phyloP scores from a whole-genome alignment of 2,329 filamentous ascomycete species.

The Penicillium sp. region DNA sequence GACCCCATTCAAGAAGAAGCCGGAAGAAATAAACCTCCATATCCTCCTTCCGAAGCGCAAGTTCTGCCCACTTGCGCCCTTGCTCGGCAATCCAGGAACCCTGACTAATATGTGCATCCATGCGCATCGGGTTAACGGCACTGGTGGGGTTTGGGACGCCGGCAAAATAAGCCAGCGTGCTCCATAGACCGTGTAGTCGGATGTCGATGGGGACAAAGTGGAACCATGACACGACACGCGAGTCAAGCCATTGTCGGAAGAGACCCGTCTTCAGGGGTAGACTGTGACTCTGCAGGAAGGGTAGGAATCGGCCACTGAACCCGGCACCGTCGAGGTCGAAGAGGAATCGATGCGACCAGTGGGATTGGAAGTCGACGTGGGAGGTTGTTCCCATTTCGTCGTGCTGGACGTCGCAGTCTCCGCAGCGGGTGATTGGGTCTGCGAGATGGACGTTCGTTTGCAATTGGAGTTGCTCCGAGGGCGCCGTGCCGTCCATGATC shows the following conservation, averaged over 20 bases:
- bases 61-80: slow-evolving; percentile 61
- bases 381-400: slow-evolving; percentile 49
- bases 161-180: slow-evolving; percentile 68
- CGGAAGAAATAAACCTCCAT: slow-evolving; percentile 79
- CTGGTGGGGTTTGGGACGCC: slow-evolving; percentile 42
- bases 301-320: slow-evolving; percentile 62
- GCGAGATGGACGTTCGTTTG: slow-evolving; percentile 58
- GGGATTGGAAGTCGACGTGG: slow-evolving; percentile 50
- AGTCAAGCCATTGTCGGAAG: slow-evolving; percentile 75
- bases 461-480: slow-evolving; percentile 47
- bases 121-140: slow-evolving; percentile 36
- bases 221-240: slow-evolving; percentile 67
- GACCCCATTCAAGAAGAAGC: slow-evolving; percentile 70
- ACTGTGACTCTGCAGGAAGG: slow-evolving; percentile 61
- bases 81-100: slow-evolving; percentile 62
- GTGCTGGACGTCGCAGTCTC: slow-evolving; percentile 52
- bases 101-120: slow-evolving; percentile 51
- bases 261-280: slow-evolving; percentile 66
- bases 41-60: slow-evolving; percentile 64
- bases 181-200: slow-evolving; percentile 68
- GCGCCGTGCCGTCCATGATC: slow-evolving; percentile 42
- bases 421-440: slow-evolving; percentile 54
- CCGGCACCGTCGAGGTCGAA: slow-evolving; percentile 66
- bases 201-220: slow-evolving; percentile 77
- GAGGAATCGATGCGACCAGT: slow-evolving; percentile 65